Base-by-base conservation (phyloP, 352 stramenopile genomes). In the Phytophthora hibernalis region DNA sequence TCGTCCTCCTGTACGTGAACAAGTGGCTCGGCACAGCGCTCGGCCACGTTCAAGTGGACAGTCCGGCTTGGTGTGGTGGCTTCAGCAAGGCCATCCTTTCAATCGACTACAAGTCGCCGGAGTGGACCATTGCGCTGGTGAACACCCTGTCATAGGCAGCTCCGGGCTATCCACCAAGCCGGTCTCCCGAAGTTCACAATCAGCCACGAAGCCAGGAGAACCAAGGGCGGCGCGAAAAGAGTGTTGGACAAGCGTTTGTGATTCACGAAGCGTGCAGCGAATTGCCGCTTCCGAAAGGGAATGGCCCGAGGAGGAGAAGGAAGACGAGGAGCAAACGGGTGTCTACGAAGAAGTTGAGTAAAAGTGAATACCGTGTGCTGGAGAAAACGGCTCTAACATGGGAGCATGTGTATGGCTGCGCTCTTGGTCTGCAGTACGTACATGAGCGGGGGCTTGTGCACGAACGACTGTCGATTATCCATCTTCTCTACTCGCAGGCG, bases 221-320 rank as follows among this genome's bases (percentile, higher is more conserved):
- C n/a, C n/a, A n/a, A n/a, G n/a, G n/a, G n/a, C n/a, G n/a, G n/a
- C n/a, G n/a, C n/a, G n/a, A n/a, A n/a, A n/a, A n/a, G n/a, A n/a
- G 42, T 40, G 68, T 76, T 3, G 68, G 68, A 55, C 35, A 59
- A 0, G 40, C 38, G 4, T 55, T 60, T 26, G 35, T 70, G 28
- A 65, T 70, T n/a, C 63, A 71, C 47, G 63, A 71, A 48, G 55
- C 48, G 26, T 50, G 28, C 24, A 66, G 30, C 50, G 59, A 53
- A 26, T 57, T 66, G 42, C 59, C 59, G 44, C 40, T 66, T 3
- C 18, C 18, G 13, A 54, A 44, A 18, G 18, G 54, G 13, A 66
- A 33, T 42, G 7, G 40, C 5, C 38, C 38, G 16, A 60, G 40
- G 30, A 54, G 40, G 20, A 60, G 49, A n/a, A 40, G 35, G 26